phyloP scores from a whole-genome alignment of 805 yeast genomes.

The Monosporozyma aerobia region DNA sequence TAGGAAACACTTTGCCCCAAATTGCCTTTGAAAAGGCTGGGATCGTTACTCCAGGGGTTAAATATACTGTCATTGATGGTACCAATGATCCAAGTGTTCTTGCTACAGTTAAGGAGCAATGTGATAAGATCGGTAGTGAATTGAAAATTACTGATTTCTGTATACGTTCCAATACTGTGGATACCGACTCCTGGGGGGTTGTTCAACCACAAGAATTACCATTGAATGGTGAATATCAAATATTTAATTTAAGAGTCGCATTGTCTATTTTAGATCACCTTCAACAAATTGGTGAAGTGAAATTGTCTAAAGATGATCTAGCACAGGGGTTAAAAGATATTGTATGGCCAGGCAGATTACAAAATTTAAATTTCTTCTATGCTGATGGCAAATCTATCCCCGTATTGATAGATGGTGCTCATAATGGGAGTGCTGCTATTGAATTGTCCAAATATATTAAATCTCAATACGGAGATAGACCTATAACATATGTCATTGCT shows the following conservation, averaged over 20 bases:
- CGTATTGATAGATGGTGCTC: constrained; percentile 80
- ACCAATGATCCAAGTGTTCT: constrained; percentile 48
- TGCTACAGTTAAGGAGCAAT: constrained; percentile 34
- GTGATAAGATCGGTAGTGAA: constrained; percentile 27
- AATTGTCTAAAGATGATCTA: constrained; percentile 32
- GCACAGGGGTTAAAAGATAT: constrained; percentile 45
- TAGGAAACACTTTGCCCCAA: constrained; percentile 55
- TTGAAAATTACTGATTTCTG: constrained; percentile 19
- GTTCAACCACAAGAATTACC: constrained; percentile 37
- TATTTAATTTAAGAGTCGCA: constrained; percentile 60
- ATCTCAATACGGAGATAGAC: constrained; percentile 13
- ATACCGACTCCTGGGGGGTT: constrained; percentile 27
- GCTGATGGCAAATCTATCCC: constrained; percentile 13
- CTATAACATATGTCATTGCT: constrained; percentile 54
- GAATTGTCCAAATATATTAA: constrained; percentile 53
- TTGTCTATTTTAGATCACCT: constrained; percentile 41
- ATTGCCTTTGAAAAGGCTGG: constrained; percentile 86
- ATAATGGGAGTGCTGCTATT: constrained; percentile 76
- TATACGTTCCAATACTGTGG: constrained; percentile 7
- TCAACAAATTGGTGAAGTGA: constrained; percentile 15
- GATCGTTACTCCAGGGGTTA: constrained; percentile 45
- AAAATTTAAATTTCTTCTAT: constrained; percentile 33
- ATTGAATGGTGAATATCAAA: constrained; percentile 65
- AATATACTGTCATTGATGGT: constrained; percentile 61
- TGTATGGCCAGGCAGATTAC: constrained; percentile 85